Percentiles rank a stretch among this genome's conserved stretches.
phyloP scores from a whole-genome alignment of 208 protist species.

The Leishmania gerbilli region DNA sequence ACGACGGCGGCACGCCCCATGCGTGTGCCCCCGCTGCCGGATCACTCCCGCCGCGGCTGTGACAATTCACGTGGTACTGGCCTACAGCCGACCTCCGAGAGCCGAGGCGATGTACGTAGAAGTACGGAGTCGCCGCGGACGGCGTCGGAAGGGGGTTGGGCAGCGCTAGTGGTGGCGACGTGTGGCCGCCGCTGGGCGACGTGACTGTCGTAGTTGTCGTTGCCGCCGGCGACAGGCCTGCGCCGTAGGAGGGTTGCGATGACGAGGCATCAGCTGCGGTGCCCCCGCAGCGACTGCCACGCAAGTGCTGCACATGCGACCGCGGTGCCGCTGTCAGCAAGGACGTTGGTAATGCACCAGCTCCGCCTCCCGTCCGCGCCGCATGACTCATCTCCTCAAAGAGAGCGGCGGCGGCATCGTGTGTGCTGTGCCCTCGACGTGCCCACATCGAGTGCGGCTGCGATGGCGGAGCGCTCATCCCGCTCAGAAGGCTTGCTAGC shows the following conservation, averaged over 20 bases:
- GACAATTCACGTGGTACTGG: neutral
- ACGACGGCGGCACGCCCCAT: neutral
- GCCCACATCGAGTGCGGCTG: neutral
- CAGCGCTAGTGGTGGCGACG: neutral
- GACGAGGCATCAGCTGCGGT: neutral
- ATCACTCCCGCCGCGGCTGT: neutral
- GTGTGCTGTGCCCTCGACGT: neutral
- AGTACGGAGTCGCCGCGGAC: neutral
- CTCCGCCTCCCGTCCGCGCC: neutral
- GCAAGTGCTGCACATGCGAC: neutral
- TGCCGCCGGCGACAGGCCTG: neutral
- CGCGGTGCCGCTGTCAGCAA: neutral
- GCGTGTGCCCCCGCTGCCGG: neutral
- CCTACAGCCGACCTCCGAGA: neutral
- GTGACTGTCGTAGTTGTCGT: neutral
- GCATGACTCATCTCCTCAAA: conserved; percentile 17
- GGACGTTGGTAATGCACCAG: neutral
- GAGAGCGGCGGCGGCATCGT: conserved; percentile 7
- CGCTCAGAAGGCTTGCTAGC: neutral
- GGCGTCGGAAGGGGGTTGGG: neutral
- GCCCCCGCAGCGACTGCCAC: neutral
- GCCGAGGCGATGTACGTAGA: neutral
- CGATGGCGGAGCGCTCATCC: neutral
- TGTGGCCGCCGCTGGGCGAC: neutral
- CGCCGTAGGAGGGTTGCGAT: neutral